Conservation (phyloP, 176 grass and related monocot species). For the Carex littledalei region DNA sequence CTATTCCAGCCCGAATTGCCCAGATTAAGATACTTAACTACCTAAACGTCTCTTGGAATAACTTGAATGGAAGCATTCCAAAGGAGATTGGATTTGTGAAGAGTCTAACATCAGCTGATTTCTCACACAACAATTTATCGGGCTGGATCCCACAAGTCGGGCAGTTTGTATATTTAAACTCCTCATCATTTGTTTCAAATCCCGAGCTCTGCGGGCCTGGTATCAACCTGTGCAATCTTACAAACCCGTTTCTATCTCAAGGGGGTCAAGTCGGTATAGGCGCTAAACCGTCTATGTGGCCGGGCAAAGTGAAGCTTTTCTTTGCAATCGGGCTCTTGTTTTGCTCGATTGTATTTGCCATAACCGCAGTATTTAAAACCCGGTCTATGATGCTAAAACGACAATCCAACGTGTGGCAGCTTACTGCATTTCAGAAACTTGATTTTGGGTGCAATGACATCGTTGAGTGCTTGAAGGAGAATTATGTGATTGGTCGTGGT, state of each 20-base stretch:
- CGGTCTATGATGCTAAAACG: slow-evolving; percentile 43
- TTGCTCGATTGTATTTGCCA: slow-evolving; percentile 57
- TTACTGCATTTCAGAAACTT: slow-evolving; percentile 78
- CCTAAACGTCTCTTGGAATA: slow-evolving; percentile 79
- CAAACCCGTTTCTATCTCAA: slow-evolving; percentile 21
- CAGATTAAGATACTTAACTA: slow-evolving; percentile 60
- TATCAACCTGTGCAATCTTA: slow-evolving; percentile 40
- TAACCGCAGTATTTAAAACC: slow-evolving; percentile 45
- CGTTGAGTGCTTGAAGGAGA: slow-evolving; percentile 64
- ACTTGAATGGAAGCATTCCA: slow-evolving; percentile 39
- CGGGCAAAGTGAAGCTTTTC: slow-evolving; percentile 34
- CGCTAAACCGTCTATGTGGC: not conserved
- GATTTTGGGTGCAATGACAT: slow-evolving; percentile 58
- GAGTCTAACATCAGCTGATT: slow-evolving; percentile 62
- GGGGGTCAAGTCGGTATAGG: not conserved
- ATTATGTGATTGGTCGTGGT: slow-evolving; percentile 56
- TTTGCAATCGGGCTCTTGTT: slow-evolving; percentile 57
- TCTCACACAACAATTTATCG: slow-evolving; percentile 66
- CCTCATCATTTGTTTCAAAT: slow-evolving; percentile 52
- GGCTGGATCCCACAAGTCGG: slow-evolving; percentile 54
- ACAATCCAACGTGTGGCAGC: slow-evolving; percentile 35
- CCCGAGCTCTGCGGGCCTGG: slow-evolving; percentile 41
- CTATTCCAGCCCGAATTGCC: slow-evolving; percentile 34
- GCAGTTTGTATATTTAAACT: slow-evolving; percentile 67
- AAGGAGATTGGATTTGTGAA: slow-evolving; percentile 58